Base-by-base conservation (phyloP, 148 eudicot genomes). In the Rheum nobile region DNA sequence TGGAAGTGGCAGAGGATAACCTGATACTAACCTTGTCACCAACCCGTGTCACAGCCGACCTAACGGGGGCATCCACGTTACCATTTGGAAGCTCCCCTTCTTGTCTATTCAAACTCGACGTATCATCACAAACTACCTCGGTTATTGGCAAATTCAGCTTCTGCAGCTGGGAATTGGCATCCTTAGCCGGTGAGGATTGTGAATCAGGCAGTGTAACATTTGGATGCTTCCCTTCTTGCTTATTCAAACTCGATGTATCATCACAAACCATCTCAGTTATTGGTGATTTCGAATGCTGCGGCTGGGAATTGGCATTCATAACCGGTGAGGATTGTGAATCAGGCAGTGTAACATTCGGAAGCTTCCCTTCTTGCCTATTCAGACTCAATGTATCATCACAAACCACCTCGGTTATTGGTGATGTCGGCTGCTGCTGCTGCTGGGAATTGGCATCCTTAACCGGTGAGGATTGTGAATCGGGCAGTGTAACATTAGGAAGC, bases 21-120 rank as follows among this genome's bases (percentile, higher is more conserved):
- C 81, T 75, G 63, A 91, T 88, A 72, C 75, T 90, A 67, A 95
- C 77, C 85, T 83, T 80, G 83, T 91, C 83, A 29, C 88, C 90
- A n/a, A 90, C 81, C 67, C 70, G 80, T 1, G 87, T 75, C 72
- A 86, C 72, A 77, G 85, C 74, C 1, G 88, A 80, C 47, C 76
- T 78, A 8, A 74, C 75, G 3, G 46, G n/a, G 41, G 32, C 32
- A 39, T 21, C 29, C 6, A 6, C 81, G 44, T 71, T 22, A 21
- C 73, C 73, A 38, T 71, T 71, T 0, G 50, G 73, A 71, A 71
- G 29, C 17, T 22, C 73, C 74, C 70, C 73, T 71, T 29, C 81
- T 39, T 34, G 75, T n/a, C n/a, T n/a, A 82, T n/a, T n/a, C n/a
- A n/a, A n/a, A 71, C 77, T 81, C 0, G 68, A n/a, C 32, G 37